Evolutionary conservation across 441 rosid species (phyloP), one percentile per base, ranked within the genome.

Genomic region (Lepidium campestre): DNA sequence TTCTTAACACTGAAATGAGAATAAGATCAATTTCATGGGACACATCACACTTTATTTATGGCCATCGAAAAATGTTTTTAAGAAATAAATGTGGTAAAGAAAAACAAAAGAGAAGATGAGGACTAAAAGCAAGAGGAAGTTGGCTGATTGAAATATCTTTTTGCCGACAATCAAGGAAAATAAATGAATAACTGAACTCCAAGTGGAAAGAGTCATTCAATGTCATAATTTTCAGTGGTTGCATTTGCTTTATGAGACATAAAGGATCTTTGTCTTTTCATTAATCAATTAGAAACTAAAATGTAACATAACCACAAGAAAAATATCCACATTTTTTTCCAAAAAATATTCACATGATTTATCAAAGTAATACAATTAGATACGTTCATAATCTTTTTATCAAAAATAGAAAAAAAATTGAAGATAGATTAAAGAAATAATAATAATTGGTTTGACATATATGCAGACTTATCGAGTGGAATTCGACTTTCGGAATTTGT

Each of bases 161-260:
- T 29, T 54, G 56, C 62, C 77, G 54, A 29, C 72, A 67, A 66
- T 73, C 72, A 67, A 73, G 77, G 77, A 59, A 67, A 45, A 52
- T 1, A 11, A 53, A 29, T 60, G 63, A 36, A 73, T 67, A 52
- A 49, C 17, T 44, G 59, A 67, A 39, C 57, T 53, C 68, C 73
- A 67, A 66, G 73, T 60, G 77, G 57, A 60, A 49, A 50, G 44
- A 14, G 55, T 54, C 29, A 68, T 56, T 57, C 57, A 67, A 5
- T 29, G 31, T 27, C 65, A 49, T 72, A 19, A 67, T 53, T 42
- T 53, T 45, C n/a, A 36, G 44, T 73, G 68, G 68, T 37, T 73
- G 48, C 70, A 46, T 68, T 48, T 67, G 54, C 66, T 62, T 74
- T 62, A 65, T 50, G 71, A 72, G 57, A 65, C 70, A 56, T 71